These are phyloP conservation scores for Botryotinia narcissicola DNA, from an alignment of 2,329 filamentous ascomycete species.

Conservation along the genomic window DNA sequence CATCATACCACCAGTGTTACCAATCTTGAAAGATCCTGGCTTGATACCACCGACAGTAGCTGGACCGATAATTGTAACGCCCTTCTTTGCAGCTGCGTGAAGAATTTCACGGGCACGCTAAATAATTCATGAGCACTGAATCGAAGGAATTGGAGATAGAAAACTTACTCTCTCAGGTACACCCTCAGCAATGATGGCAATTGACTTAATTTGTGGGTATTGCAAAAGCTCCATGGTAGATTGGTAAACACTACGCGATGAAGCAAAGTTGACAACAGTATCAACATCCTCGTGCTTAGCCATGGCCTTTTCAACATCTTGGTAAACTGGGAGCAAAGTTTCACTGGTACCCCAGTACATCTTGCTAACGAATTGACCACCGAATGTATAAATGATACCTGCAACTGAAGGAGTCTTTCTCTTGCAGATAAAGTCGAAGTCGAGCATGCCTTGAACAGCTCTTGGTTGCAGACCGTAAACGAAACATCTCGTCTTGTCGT, in stretches of 20 bases:
- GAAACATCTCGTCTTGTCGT: conserved; percentile 99
- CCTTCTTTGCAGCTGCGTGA: conserved; percentile 96
- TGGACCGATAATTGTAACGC: conserved; percentile 96
- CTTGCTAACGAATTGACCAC: conserved; percentile 99
- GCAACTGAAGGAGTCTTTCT: conserved; percentile 92
- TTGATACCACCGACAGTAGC: conserved; percentile 99
- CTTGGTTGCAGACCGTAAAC: conserved; percentile 98
- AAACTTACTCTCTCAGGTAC: conserved; percentile 87
- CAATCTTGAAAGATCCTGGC: conserved; percentile 99
- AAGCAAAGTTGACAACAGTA: conserved; percentile 98
- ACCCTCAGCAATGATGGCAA: conserved; percentile 99
- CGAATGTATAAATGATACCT: conserved; percentile 99
- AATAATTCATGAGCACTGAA: conserved; percentile 34
- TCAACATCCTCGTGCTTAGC: conserved; percentile 97
- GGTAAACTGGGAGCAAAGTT: conserved; percentile 97
- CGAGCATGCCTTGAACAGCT: conserved; percentile 89
- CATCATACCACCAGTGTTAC: conserved; percentile 99
- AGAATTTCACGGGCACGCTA: conserved; percentile 97
- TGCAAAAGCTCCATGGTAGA: conserved; percentile 99
- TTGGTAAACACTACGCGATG: conserved; percentile 96
- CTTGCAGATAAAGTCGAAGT: conserved; percentile 99
- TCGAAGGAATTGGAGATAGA: not conserved
- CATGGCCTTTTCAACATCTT: conserved; percentile 87
- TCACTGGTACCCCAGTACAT: conserved; percentile 99
- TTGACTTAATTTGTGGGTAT: conserved; percentile 93